Evolutionary conservation across 2,329 filamentous ascomycete species (phyloP), one percentile per base, ranked within the genome.

Genomic region (Gliomastix tumulicola): DNA sequence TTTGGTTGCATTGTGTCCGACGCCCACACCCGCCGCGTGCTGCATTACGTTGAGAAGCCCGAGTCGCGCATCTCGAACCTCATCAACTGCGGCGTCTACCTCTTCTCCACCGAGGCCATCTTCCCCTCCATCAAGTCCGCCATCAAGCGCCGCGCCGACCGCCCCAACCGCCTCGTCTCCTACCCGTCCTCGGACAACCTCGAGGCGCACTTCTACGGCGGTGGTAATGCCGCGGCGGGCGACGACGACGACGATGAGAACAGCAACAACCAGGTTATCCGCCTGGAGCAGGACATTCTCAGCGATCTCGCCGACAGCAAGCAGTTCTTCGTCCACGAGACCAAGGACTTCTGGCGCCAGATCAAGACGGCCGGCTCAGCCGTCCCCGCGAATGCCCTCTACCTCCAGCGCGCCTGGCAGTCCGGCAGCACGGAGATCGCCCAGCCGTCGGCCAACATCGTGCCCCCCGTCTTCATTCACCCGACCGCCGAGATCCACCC

Each of bases 1-100:
- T 98, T 97, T 59, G 92, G 92, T 44, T 98, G 92, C 74, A 94
- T 97, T 55, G 92, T 97, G 39, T 92, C 86, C 38, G 92, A 98
- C 62, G 70, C 84, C 30, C 88, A 96, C 66, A 94, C 86, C 46
- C 89, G 90, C 60, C 88, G 90, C 48, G 92, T 98, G 32, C 81
- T 97, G 42, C 92, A 98, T 69, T 97, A 98, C 66, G 92, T 98
- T 59, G 92, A 97, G 76, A 97, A 97, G 72, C 92, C 92, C 47
- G 90, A 98, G 65, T 88, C 85, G 38, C 86, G 94, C 64, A 96
- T 98, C 64, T 94, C 86, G 56, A 96, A 96, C 69, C 74, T 98
- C 49, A 98, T 98, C 75, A 98, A 97, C 74, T 97, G 92, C 63
- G 92, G 92, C 52, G 89, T 98, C 54, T 98, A 97, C 69, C 86